Conservation (phyloP, 202 grass and related monocot genomes). For the Dendrocalamus latiflorus region DNA sequence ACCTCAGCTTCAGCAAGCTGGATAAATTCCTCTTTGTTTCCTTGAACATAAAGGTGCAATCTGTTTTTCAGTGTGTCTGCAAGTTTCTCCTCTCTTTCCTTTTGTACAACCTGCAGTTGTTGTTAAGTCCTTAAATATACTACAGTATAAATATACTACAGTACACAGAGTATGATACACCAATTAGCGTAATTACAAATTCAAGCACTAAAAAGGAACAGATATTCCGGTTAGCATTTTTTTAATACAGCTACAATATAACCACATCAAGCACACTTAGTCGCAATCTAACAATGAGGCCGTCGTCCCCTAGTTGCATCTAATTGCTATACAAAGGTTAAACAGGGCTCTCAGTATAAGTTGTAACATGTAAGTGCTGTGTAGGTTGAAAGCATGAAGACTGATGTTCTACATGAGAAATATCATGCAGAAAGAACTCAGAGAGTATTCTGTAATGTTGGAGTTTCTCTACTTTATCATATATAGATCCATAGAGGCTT, state of each 20-base stretch:
- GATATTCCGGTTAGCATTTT: background rate
- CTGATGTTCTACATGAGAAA: background rate
- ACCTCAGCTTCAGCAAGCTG: conserved; percentile 66
- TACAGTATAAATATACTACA: too few species aligned
- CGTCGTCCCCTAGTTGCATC: background rate
- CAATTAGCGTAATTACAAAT: background rate
- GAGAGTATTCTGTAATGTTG: background rate
- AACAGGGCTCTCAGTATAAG: background rate
- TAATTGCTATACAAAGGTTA: background rate
- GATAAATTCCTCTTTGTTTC: conserved; percentile 72
- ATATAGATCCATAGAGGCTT: background rate
- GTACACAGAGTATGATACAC: background rate
- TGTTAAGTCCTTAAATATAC: conserved; percentile 10
- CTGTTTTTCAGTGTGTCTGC: conserved; percentile 63
- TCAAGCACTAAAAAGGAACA: background rate
- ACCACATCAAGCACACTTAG: background rate
- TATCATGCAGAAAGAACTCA: background rate
- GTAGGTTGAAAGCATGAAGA: background rate
- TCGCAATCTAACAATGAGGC: conserved; percentile 6
- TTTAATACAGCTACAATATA: conserved; percentile 5
- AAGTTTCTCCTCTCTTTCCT: conserved; percentile 93
- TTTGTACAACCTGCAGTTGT: conserved; percentile 69
- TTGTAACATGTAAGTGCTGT: background rate
- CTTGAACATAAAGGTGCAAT: conserved; percentile 81
- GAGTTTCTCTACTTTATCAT: conserved; percentile 13